Evolutionary conservation across 2,329 filamentous ascomycete species (phyloP), one percentile per base, ranked within the genome.

Genomic region (Hypomyces perniciosus): DNA sequence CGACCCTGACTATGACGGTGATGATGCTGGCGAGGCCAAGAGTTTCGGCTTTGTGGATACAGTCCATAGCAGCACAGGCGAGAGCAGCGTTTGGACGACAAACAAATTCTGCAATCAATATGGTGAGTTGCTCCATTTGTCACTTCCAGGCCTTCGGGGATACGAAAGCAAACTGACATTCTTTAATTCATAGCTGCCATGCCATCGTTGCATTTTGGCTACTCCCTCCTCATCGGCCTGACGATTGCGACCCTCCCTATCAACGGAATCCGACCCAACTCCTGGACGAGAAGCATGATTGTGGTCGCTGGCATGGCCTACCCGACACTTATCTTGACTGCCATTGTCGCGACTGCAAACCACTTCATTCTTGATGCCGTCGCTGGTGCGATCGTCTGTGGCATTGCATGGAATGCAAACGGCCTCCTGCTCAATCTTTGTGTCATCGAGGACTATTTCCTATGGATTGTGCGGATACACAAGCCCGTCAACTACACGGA

Each of bases 151-250:
- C 20, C 20, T 20, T 20, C 20, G 20, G 3, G 20, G 20, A 20
- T 20, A 20, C 20, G 20, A 20, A 20, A 20, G 20, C 3, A 20
- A 20, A 20, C 20, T 52, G 40, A 48, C 42, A 13, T 50, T 40
- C 20, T 39, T n/a, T 8, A 13, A 26, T 10, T 29, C 31, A 2
- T 42, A 83, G 81, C 83, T 49, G 85, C 85, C 6, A 89, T 89
- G 85, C 85, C 85, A 1, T 86, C 82, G 0, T 74, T 89, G 12
- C 85, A 89, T 65, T 89, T 89, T 61, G 85, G 85, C 3, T 89
- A 89, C 69, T 85, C 83, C 4, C 77, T 89, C 30, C 77, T 89
- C 59, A 83, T 89, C 61, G 85, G 85, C 6, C 68, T 88, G 9
- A 88, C 85, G 4, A 76, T 88, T 51, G 78, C 80, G 58, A 81